Base-by-base conservation (phyloP, 2,329 filamentous ascomycete species). In the Thelonectria olida region DNA sequence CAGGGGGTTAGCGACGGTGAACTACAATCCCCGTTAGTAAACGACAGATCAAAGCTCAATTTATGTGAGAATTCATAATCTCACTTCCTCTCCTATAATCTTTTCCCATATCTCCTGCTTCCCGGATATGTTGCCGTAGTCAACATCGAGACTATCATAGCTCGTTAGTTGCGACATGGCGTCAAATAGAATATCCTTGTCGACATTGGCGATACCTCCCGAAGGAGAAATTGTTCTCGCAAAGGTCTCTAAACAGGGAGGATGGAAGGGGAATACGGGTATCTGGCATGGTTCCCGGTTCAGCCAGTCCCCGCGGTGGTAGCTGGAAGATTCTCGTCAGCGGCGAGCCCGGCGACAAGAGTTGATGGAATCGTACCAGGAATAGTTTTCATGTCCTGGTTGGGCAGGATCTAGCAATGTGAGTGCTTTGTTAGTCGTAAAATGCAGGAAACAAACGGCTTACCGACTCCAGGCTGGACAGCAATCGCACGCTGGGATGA, bases 11-110 rank as follows among this genome's bases (percentile, higher is more conserved):
- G 38, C 45, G 5, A 63, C 55, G 17, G 47, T 27, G 17, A 59
- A 60, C 60, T 62, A 12, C 12, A n/a, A n/a, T n/a, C n/a, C n/a
- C n/a, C n/a, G n/a, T n/a, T n/a, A n/a, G n/a, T n/a, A n/a, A n/a
- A n/a, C n/a, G n/a, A n/a, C n/a, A n/a, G n/a, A n/a, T n/a, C n/a
- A n/a, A n/a, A n/a, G n/a, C n/a, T n/a, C n/a, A n/a, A n/a, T n/a
- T n/a, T n/a, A n/a, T n/a, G n/a, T n/a, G 2, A 20, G 19, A 12
- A 27, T 6, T 17, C 6, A 20, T 7, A 22, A 3, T 8, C 44
- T 41, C 7, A 59, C 60, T 51, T 63, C 60, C 31, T 59, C 60
- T 9, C 59, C 54, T 23, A 54, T 49, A 20, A 51, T 44, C n/a
- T 49, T 7, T n/a, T 50, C 49, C 59, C 59, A 62, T 5, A 31